Evolutionary conservation across 441 rosid genomes (phyloP).

Genomic region (Mallotus japonicus): DNA sequence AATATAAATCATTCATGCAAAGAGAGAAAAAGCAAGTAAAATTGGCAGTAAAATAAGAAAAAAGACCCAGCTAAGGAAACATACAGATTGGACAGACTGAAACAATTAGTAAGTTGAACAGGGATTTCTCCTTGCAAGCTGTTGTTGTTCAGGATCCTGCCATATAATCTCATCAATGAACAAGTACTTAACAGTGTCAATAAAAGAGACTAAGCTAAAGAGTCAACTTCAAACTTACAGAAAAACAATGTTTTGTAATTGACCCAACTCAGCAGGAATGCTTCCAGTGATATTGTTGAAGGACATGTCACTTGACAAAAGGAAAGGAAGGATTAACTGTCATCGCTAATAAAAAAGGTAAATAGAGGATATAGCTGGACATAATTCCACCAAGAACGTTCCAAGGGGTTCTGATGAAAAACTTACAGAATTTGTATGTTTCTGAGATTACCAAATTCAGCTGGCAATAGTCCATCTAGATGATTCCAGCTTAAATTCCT

Average conservation of each 20-base stretch:
- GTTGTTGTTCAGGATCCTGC: conserved; percentile 77
- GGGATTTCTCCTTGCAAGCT: conserved; percentile 73
- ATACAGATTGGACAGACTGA: conserved; percentile 67
- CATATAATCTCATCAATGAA: background rate
- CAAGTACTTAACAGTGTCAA: background rate
- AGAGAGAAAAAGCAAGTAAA: background rate
- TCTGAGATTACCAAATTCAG: conserved; percentile 79
- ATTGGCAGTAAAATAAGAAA: background rate
- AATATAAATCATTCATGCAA: background rate
- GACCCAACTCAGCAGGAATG: conserved; percentile 81
- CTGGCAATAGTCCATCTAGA: conserved; percentile 62
- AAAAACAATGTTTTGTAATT: conserved; percentile 70
- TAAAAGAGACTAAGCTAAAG: background rate
- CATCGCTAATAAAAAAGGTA: background rate
- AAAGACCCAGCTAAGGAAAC: background rate
- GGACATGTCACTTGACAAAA: conserved; percentile 59
- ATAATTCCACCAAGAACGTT: background rate
- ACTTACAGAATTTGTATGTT: conserved; percentile 74
- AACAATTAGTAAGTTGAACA: conserved; percentile 71
- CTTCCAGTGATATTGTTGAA: conserved; percentile 61
- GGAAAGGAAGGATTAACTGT: background rate
- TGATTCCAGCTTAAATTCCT: conserved; percentile 79
- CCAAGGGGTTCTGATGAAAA: background rate
- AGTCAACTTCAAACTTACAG: conserved; percentile 45
- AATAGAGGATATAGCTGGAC: too few relatives aligned